Evolutionary conservation across 2,329 filamentous ascomycete genomes (phyloP).

Genomic region (Dothideomycetes sp.): DNA sequence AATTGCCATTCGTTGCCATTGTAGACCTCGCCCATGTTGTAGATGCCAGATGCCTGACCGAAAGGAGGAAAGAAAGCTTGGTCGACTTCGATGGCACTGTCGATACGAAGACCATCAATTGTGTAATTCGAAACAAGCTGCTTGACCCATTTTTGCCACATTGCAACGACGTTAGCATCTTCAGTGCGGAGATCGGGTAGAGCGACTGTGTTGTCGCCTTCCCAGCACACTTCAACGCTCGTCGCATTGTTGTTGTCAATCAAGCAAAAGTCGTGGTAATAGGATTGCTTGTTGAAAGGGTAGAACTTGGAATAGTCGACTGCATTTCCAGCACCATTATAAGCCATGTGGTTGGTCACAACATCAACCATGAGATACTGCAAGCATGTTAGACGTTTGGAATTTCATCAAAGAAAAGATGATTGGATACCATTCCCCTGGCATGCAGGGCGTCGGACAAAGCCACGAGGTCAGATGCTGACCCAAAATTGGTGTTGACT

Average conservation of each 20-base stretch:
- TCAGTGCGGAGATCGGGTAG: slow-evolving; percentile 53
- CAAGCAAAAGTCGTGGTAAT: slow-evolving; percentile 43
- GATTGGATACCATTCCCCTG: slow-evolving; percentile 21
- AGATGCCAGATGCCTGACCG: slow-evolving; percentile 20
- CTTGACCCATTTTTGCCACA: slow-evolving; percentile 48
- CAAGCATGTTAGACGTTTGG: slow-evolving; percentile 7
- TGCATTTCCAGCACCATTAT: slow-evolving; percentile 14
- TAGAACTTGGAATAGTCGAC: slow-evolving; percentile 24
- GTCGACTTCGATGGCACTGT: slow-evolving; percentile 34
- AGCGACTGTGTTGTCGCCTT: slow-evolving; percentile 38
- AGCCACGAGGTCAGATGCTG: slow-evolving; percentile 23
- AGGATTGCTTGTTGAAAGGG: slow-evolving; percentile 29
- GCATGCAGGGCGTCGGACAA: slow-evolving; percentile 23
- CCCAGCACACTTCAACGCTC: slow-evolving; percentile 19
- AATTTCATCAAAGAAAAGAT: neutral
- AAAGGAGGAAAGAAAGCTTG: slow-evolving; percentile 28
- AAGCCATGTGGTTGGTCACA: slow-evolving; percentile 27
- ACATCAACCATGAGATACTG: slow-evolving; percentile 28
- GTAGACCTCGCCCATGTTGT: slow-evolving; percentile 33
- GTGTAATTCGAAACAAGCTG: slow-evolving; percentile 47
- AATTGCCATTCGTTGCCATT: slow-evolving; percentile 23
- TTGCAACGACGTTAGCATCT: slow-evolving; percentile 32
- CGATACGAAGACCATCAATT: slow-evolving; percentile 43
- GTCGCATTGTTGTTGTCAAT: slow-evolving; percentile 41
- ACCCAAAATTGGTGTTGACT: slow-evolving; percentile 26